Evolutionary conservation across 441 rosid species (phyloP).

Genomic region (Erysimum pusillum): DNA sequence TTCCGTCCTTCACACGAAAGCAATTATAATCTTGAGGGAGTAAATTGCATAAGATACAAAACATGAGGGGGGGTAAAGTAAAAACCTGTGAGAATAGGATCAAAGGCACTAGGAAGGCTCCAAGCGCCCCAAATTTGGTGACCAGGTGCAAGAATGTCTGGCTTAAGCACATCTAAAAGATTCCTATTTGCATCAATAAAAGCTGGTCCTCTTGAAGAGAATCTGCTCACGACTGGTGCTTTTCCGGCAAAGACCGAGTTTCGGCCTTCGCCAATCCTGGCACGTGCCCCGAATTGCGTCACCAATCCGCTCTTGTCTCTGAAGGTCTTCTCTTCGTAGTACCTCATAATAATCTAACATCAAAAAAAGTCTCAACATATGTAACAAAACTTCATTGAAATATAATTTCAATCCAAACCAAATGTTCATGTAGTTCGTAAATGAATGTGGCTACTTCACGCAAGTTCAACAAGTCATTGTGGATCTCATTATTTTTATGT

Average conservation of each 20-base stretch:
- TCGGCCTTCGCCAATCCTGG: constrained; percentile 75
- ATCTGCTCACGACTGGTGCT: constrained; percentile 70
- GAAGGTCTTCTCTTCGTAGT: constrained; percentile 66
- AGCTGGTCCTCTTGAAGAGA: constrained; percentile 76
- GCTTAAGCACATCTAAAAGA: constrained; percentile 66
- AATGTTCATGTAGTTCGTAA: background rate
- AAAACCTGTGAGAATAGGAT: constrained; percentile 63
- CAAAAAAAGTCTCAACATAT: background rate
- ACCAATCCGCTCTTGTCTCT: constrained; percentile 58
- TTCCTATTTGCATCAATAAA: constrained; percentile 50
- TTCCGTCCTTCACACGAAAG: constrained; percentile 55
- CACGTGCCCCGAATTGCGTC: constrained; percentile 57
- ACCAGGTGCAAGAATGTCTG: constrained; percentile 77
- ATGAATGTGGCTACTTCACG: background rate
- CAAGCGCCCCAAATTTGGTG: constrained; percentile 86
- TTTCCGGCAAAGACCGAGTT: constrained; percentile 57
- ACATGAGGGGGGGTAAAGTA: background rate
- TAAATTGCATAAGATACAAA: constrained; percentile 2
- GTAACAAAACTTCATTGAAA: background rate
- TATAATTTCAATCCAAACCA: background rate
- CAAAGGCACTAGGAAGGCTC: constrained; percentile 67
- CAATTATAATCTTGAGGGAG: background rate
- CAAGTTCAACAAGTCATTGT: background rate
- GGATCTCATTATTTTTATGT: background rate
- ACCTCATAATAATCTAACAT: constrained; percentile 59